Conservation (phyloP, 1,284 basidiomycete species). For the Rhodotorula sp. region DNA sequence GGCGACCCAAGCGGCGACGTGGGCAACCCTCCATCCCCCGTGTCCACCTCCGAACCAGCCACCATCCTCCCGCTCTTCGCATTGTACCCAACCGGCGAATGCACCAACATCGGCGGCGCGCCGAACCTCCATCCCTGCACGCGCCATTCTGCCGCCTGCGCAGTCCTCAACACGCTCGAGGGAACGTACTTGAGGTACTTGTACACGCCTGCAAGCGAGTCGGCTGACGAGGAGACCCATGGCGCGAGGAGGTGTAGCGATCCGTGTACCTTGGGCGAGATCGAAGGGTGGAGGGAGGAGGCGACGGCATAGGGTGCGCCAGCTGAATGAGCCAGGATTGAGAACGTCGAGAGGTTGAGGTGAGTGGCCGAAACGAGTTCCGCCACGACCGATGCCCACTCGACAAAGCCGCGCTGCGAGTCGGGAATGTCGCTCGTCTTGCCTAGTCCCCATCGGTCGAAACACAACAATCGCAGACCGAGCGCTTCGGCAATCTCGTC, state of each 20-base stretch:
- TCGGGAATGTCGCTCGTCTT: constrained; percentile 69
- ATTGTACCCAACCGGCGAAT: constrained; percentile 44
- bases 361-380: constrained; percentile 70
- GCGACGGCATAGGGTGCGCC: constrained; percentile 92
- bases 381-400: constrained; percentile 87
- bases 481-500: constrained; percentile 91
- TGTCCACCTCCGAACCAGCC: background rate
- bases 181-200: constrained; percentile 97
- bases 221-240: constrained; percentile 66
- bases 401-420: constrained; percentile 70
- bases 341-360: constrained; percentile 74
- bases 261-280: constrained; percentile 70
- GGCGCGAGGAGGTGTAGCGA: constrained; percentile 87
- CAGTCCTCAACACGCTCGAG: constrained; percentile 86
- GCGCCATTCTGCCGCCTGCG: constrained; percentile 95
- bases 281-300: constrained; percentile 62
- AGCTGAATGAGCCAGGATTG: constrained; percentile 93
- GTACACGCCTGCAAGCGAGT: constrained; percentile 62
- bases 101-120: constrained; percentile 76
- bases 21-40: background rate
- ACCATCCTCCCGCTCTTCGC: constrained; percentile 42
- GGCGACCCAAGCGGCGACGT: constrained; percentile 4
- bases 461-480: constrained; percentile 82
- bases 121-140: constrained; percentile 94
- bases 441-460: constrained; percentile 95